phyloP scores from a whole-genome alignment of 2,329 filamentous ascomycete species.

The Fusarium tuaranense region DNA sequence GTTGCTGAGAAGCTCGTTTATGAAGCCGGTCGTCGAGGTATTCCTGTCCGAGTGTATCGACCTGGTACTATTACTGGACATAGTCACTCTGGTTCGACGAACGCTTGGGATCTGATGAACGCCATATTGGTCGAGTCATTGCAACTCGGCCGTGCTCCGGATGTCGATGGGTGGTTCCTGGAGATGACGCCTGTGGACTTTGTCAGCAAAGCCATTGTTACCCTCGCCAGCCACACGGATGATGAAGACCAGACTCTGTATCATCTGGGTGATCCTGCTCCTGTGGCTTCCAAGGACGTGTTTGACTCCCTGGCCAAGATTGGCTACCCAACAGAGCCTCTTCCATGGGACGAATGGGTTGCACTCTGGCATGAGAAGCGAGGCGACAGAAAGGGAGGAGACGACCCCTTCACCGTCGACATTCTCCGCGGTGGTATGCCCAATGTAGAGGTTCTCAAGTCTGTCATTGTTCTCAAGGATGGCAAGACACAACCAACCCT shows the following conservation, averaged over 20 bases:
- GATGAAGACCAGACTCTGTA: slow-evolving; percentile 74
- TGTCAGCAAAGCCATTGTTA: slow-evolving; percentile 79
- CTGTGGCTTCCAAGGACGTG: slow-evolving; percentile 73
- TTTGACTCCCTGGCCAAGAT: slow-evolving; percentile 74
- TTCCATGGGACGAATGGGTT: slow-evolving; percentile 81
- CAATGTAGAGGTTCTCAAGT: slow-evolving; percentile 75
- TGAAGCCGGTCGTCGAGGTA: slow-evolving; percentile 74
- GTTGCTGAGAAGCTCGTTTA: slow-evolving; percentile 80
- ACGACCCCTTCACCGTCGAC: slow-evolving; percentile 81
- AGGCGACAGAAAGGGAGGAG: slow-evolving; percentile 71
- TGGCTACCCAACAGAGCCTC: slow-evolving; percentile 75
- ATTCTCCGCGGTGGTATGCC: slow-evolving; percentile 87
- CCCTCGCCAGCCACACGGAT: slow-evolving; percentile 73
- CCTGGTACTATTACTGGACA: slow-evolving; percentile 84
- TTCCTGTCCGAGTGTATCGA: slow-evolving; percentile 78
- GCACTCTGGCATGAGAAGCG: slow-evolving; percentile 78
- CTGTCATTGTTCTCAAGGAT: slow-evolving; percentile 80
- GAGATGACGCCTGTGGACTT: slow-evolving; percentile 91
- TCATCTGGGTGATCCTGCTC: slow-evolving; percentile 79
- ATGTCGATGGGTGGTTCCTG: slow-evolving; percentile 79
- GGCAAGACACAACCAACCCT: slow-evolving; percentile 73
- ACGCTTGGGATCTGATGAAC: slow-evolving; percentile 82
- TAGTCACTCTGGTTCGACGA: slow-evolving; percentile 79
- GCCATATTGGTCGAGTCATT: slow-evolving; percentile 83
- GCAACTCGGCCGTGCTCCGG: slow-evolving; percentile 75